Percentiles rank a stretch among this genome's conserved stretches.
phyloP scores from a whole-genome alignment of 805 yeast genomes.

The Monosporozyma solicola region DNA sequence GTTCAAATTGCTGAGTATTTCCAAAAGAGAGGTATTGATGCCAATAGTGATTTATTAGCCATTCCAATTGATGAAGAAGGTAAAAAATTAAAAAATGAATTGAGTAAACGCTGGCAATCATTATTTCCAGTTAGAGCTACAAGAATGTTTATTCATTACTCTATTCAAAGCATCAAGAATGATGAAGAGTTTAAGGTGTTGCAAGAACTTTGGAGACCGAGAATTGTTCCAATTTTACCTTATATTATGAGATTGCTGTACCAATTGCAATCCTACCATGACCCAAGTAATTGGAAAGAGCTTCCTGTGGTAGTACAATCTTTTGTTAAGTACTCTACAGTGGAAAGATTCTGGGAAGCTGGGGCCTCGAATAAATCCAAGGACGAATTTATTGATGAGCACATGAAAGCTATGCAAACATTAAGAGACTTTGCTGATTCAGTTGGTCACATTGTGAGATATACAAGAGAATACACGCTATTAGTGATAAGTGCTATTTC shows the following conservation, averaged over 20 bases:
- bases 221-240: conserved; percentile 85
- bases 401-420: conserved; percentile 87
- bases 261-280: conserved; percentile 90
- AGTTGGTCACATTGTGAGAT: conserved; percentile 90
- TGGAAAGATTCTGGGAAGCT: conserved; percentile 97
- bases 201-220: conserved; percentile 80
- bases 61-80: conserved; percentile 91
- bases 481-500: conserved; percentile 83
- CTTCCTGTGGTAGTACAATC: conserved; percentile 85
- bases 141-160: conserved; percentile 87
- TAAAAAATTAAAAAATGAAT: conserved; percentile 56
- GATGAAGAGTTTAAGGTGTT: conserved; percentile 60
- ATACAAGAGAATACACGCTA: conserved; percentile 93
- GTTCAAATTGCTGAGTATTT: conserved; percentile 90
- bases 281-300: conserved; percentile 84
- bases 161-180: conserved; percentile 83
- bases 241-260: conserved; percentile 78
- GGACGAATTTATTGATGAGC: conserved; percentile 90
- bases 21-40: conserved; percentile 69
- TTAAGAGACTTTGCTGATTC: conserved; percentile 95
- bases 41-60: conserved; percentile 61
- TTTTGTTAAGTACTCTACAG: conserved; percentile 80
- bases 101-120: conserved; percentile 88
- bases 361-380: conserved; percentile 92
- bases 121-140: conserved; percentile 95